phyloP scores from a whole-genome alignment of 1,284 basidiomycete genomes.

The Fereydounia khargensis region DNA sequence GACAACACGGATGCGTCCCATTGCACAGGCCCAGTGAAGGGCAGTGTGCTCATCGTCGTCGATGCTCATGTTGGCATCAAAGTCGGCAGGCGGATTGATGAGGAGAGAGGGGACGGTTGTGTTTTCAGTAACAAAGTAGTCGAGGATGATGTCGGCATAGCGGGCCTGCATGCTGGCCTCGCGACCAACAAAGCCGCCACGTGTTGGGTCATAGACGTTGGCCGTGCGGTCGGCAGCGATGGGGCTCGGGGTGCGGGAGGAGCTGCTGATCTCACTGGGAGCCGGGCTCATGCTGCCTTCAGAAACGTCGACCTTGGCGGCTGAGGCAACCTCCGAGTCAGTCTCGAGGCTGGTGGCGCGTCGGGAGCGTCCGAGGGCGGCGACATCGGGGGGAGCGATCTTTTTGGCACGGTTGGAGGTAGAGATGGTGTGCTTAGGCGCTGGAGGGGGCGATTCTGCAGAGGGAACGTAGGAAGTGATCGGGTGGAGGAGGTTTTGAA shows the following conservation, averaged over 20 bases:
- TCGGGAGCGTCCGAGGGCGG: constrained; percentile 39
- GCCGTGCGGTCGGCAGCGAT: constrained; percentile 41
- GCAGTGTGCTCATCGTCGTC: constrained; percentile 98
- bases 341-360: constrained; percentile 52
- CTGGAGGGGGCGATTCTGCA: constrained; percentile 83
- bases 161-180: constrained; percentile 41
- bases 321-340: constrained; percentile 41
- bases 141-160: constrained; percentile 93
- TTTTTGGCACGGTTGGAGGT: constrained; percentile 50
- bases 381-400: constrained; percentile 35
- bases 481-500: constrained; percentile 81
- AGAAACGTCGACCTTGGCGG: constrained; percentile 61
- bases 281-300: constrained; percentile 70
- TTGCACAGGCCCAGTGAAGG: constrained; percentile 97
- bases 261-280: constrained; percentile 78
- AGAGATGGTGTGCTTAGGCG: constrained; percentile 81
- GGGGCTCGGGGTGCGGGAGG: constrained; percentile 84
- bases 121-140: constrained; percentile 98
- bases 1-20: constrained; percentile 95
- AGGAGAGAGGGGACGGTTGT: constrained; percentile 86
- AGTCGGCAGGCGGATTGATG: constrained; percentile 83
- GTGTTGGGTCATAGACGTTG: constrained; percentile 17
- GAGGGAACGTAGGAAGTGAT: constrained; percentile 93
- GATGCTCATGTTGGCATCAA: constrained; percentile 93
- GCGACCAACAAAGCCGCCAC: constrained; percentile 11